Conservation (phyloP, 352 stramenopile genomes). For the Elongisporangium anandrum region DNA sequence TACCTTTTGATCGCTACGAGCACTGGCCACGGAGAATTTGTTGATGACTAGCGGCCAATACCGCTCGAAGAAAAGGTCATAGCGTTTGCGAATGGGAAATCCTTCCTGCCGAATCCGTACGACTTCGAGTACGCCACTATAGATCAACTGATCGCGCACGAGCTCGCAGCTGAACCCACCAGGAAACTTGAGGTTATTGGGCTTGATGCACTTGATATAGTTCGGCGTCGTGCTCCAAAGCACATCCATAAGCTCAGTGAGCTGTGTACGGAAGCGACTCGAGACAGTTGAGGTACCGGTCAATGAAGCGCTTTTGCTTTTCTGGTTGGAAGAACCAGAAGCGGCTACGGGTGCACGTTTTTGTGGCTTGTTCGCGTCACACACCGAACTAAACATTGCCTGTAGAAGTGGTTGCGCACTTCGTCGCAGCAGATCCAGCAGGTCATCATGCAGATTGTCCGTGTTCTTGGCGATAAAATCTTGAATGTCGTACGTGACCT, state of each 20-base stretch:
- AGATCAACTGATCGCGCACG: constrained; percentile 89
- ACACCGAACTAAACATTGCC: constrained; percentile 33
- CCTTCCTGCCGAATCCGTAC: constrained; percentile 90
- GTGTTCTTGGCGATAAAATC: constrained; percentile 88
- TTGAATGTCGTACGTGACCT: constrained; percentile 78
- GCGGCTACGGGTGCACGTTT: constrained; percentile 13
- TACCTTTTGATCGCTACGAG: constrained; percentile 17
- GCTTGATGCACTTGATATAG: constrained; percentile 95
- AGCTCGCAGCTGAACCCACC: constrained; percentile 85
- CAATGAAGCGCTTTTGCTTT: constrained; percentile 37
- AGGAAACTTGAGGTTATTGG: constrained; percentile 91
- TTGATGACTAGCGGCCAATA: constrained; percentile 50
- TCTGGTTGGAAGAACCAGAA: constrained; percentile 7
- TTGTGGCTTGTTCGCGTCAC: constrained; percentile 2
- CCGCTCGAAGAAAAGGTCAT: constrained; percentile 67
- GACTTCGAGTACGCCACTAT: constrained; percentile 91
- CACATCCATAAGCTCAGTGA: constrained; percentile 79
- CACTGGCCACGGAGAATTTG: constrained; percentile 17
- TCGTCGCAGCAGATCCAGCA: constrained; percentile 68
- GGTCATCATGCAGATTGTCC: constrained; percentile 86
- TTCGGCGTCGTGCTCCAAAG: constrained; percentile 86
- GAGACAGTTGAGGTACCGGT: constrained; percentile 65
- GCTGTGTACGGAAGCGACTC: constrained; percentile 73
- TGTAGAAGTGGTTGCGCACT: constrained; percentile 64
- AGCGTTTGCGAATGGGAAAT: constrained; percentile 84